These are phyloP conservation scores for Arachnomyces sp. DNA, from an alignment of 2,329 filamentous ascomycete genomes.

Conservation along the genomic window DNA sequence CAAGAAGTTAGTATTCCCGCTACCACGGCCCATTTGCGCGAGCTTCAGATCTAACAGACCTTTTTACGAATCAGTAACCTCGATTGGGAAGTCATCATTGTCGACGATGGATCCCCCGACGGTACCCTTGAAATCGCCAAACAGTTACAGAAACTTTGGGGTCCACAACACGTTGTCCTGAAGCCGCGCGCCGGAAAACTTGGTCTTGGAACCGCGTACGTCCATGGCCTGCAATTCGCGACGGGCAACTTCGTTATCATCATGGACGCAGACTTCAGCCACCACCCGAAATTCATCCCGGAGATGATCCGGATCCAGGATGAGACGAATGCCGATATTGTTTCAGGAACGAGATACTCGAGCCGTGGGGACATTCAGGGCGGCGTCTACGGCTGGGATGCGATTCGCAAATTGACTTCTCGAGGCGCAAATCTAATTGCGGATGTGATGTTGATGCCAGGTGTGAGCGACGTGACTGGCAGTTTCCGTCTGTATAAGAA, in stretches of 20 bases:
- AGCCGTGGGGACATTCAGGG: conserved; percentile 54
- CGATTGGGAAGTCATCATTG: conserved; percentile 95
- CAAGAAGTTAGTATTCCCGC: conserved; percentile 56
- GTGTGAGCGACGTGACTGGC: conserved; percentile 91
- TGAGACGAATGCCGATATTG: conserved; percentile 79
- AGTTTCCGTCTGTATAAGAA: conserved; percentile 95
- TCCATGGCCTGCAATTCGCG: conserved; percentile 82
- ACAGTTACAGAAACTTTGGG: conserved; percentile 82
- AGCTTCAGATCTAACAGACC: neutral
- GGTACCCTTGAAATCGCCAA: conserved; percentile 84
- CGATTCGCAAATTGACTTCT: conserved; percentile 68
- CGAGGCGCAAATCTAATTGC: conserved; percentile 73
- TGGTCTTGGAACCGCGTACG: conserved; percentile 92
- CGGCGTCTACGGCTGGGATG: conserved; percentile 93
- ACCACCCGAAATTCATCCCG: conserved; percentile 98
- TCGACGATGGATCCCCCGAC: conserved; percentile 96
- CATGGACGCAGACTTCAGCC: conserved; percentile 99
- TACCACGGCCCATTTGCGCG: neutral
- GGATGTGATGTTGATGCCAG: conserved; percentile 84
- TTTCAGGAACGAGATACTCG: conserved; percentile 91
- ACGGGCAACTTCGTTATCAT: conserved; percentile 96
- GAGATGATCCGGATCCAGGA: conserved; percentile 81
- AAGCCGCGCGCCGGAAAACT: conserved; percentile 89
- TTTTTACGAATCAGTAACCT: conserved; percentile 56
- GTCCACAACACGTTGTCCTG: conserved; percentile 64